Evolutionary conservation across 345 rosid genomes (phyloP), one percentile per base, ranked within the genome.

Genomic region (Linum trigynum): DNA sequence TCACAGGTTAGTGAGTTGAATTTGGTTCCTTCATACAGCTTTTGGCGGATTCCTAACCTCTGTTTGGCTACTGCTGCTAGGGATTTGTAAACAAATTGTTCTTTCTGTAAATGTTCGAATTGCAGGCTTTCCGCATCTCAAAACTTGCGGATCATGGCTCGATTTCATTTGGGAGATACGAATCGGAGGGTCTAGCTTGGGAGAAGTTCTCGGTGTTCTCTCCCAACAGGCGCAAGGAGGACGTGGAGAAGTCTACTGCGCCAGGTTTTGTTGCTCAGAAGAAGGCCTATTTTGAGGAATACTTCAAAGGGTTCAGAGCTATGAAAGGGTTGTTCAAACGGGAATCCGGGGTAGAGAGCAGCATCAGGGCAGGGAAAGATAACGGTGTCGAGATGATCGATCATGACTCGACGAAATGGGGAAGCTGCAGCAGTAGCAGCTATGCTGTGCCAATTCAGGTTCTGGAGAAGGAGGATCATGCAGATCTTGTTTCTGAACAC

Each of bases 261-360:
- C 74, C 74, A 1, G 74, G 74, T n/a, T 62, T 69, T 35, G 74
- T 74, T 62, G 74, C 77, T 48, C 67, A 69, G 58, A 75, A 70
- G 69, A 75, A 51, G 71, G 74, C 78, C 39, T 70, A 62, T 38
- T 75, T 75, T 53, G 78, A 70, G 69, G 71, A 70, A 63, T 67
- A 67, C 57, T 75, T 70, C 56, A 70, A 38, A 43, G 67, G 59
- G 56, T 41, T 63, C 17, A 66, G 74, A 66, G 62, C 66, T 51
- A 55, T 73, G 72, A 73, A 73, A 61, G 72, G 16, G 16, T 37
- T 73, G 40, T 62, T 63, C 64, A 56, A 43, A 59, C 56, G 42
- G 65, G 68, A 73, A 6, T 57, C 38, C 23, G 53, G 69, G 37
- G 14, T 55, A 12, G 59, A 56, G 36, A 10, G 38, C 23, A 61